Evolutionary conservation across 768 basidiomycete genomes (phyloP), one percentile per base, ranked within the genome.

Genomic region (Leccinum disarticulatum): DNA sequence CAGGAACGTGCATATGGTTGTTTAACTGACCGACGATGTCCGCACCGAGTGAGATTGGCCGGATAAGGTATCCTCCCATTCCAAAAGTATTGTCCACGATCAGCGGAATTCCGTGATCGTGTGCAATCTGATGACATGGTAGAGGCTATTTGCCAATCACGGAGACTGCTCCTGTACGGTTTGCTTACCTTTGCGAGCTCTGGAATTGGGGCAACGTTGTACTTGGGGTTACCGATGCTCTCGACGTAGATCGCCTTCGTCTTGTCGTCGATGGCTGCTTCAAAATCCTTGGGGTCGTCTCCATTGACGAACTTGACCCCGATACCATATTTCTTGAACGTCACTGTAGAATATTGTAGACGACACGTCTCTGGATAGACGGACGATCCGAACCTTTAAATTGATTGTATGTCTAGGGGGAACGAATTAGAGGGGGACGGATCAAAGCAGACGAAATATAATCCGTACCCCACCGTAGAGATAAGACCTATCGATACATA

Each of bases 11-110:
- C 31, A 6, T 5, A 14, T 13, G 17, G 31, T 9, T 31, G 28
- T n/a, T 31, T 11, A 36, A 67, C 76, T 49, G 15, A 77, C 79
- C 55, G 56, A 86, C 75, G 41, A 86, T 83, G 61, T 87, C 81
- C 3, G 85, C 83, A 19, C 85, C 85, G 50, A 79, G 77, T 25
- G 82, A 77, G 48, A 86, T 82, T 10, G 85, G 85, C 0, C 75
- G 75, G 46, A 83, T 56, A 46, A 86, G 69, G 61, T 85, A 86
- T 8, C 85, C 85, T 55, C 83, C 83, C 72, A 81, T 81, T 31
- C 83, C 85, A 59, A 87, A 83, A 0, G 84, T 87, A 69, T 86
- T 87, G 63, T 87, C 85, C 0, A 87, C 86, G 25, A 89, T 80
- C 48, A 88, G 71, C 0, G 87, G 87, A 13, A 88, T 81, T 0